A percentile compares a stretch with the other conserved stretches of the same genome.
These are phyloP conservation scores for Phaeomoniella chlamydospora DNA, from an alignment of 2,329 filamentous ascomycete species.

Conservation along the genomic window DNA sequence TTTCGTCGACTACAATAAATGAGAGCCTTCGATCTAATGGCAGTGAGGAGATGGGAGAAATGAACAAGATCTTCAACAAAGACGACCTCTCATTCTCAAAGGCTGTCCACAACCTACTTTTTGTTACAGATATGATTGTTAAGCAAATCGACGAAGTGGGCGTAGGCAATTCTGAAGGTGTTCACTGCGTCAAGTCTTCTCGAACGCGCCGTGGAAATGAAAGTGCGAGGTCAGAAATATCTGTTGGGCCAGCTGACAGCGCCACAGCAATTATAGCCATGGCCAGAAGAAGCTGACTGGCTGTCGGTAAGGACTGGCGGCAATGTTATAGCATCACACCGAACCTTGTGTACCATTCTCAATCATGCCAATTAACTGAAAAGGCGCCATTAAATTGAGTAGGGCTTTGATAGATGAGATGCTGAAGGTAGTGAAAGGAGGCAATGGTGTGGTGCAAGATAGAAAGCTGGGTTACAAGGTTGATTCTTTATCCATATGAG, in stretches of 20 bases:
- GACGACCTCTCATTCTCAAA: constrained; percentile 1
- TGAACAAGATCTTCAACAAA: constrained; percentile 4
- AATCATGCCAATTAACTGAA: too few relatives aligned
- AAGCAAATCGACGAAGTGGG: constrained; percentile 23
- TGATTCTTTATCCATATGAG: too few relatives aligned
- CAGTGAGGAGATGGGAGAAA: constrained; percentile 18
- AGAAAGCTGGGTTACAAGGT: too few relatives aligned
- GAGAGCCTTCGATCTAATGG: constrained; percentile 17
- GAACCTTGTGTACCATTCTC: too few relatives aligned
- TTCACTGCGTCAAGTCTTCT: too few relatives aligned
- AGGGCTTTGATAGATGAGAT: too few relatives aligned
- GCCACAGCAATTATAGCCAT: constrained; percentile 7
- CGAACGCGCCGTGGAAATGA: constrained; percentile 3
- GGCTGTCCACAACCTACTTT: constrained; percentile 13
- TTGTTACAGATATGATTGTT: constrained; percentile 18
- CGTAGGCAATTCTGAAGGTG: constrained; percentile 8
- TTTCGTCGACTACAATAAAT: constrained; percentile 21
- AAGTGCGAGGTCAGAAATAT: background rate
- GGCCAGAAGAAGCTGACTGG: too few relatives aligned
- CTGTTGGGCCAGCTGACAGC: constrained; percentile 11
- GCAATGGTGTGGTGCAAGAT: too few relatives aligned
- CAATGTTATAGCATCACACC: too few relatives aligned
- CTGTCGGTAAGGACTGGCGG: too few relatives aligned
- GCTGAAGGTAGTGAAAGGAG: too few relatives aligned
- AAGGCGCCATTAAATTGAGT: too few relatives aligned